Evolutionary conservation across 2,329 filamentous ascomycete species (phyloP).

Genomic region (Knoxdaviesia proteae): DNA sequence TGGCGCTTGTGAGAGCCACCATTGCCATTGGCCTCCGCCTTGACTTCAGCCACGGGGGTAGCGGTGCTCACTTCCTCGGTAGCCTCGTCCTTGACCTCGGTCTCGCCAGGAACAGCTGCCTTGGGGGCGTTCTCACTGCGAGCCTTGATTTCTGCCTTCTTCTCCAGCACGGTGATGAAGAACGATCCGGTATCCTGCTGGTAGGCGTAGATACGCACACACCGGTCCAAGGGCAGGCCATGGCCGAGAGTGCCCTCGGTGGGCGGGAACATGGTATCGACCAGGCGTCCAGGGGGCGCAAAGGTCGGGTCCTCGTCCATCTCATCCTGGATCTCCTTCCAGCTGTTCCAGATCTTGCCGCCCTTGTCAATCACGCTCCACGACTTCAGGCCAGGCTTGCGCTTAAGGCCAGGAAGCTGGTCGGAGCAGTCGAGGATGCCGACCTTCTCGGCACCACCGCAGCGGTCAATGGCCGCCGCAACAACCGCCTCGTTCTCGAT

Average conservation of each 20-base stretch:
- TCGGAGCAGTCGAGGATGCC: slow-evolving; percentile 68
- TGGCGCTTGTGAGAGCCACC: too few species aligned
- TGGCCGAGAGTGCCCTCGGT: slow-evolving; percentile 30
- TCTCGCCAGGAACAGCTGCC: slow-evolving; percentile 10
- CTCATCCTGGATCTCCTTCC: slow-evolving; percentile 59
- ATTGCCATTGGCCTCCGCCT: slow-evolving; percentile 5
- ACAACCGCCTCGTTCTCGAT: slow-evolving; percentile 92
- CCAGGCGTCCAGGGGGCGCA: slow-evolving; percentile 44
- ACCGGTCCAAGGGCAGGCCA: slow-evolving; percentile 63
- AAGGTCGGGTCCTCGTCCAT: slow-evolving; percentile 34
- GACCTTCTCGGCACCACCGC: slow-evolving; percentile 65
- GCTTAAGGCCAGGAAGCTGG: slow-evolving; percentile 54
- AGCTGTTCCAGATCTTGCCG: slow-evolving; percentile 58
- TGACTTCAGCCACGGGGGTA: slow-evolving; percentile 10
- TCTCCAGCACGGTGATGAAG: slow-evolving; percentile 91
- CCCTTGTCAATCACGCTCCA: slow-evolving; percentile 90
- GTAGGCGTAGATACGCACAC: slow-evolving; percentile 88
- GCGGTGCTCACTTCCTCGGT: slow-evolving; percentile 15
- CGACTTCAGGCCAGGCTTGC: slow-evolving; percentile 52
- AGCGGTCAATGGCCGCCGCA: slow-evolving; percentile 70
- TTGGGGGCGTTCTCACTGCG: slow-evolving; percentile 44
- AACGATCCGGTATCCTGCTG: slow-evolving; percentile 92
- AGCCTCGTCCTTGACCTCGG: slow-evolving; percentile 14
- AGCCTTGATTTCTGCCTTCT: slow-evolving; percentile 66
- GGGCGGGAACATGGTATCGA: slow-evolving; percentile 65